Base-by-base conservation (phyloP, 2,329 filamentous ascomycete species). In the Orbilia brochopaga region DNA sequence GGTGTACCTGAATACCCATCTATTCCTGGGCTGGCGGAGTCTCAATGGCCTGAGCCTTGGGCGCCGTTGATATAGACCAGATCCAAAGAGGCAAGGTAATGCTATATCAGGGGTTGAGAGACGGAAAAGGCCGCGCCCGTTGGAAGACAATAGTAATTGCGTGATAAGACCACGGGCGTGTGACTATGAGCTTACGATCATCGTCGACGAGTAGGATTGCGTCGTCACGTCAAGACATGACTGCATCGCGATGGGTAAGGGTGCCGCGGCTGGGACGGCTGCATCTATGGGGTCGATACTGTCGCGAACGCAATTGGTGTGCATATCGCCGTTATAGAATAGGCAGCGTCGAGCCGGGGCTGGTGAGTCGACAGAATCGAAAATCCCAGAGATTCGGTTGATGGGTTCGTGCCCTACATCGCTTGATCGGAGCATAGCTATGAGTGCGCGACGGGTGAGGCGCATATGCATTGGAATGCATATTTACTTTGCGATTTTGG, bases 11-110 rank as follows among this genome's bases (percentile, higher is more conserved):
- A 70, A 59, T 54, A 30, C 53, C 66, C 27, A 32, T 32, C 27
- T 70, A 70, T 70, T 70, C 66, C 66, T 70, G 66, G 66, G 66
- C 19, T 54, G 66, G 66, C 66, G 66, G 58, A 70, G 66, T 63
- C 54, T 54, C 5, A 57, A 55, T n/a, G 54, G 54, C 37, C 42
- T 15, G 23, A 32, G 27, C 27, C 27, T 62, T 21, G 21, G 19
- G 8, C 17, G 57, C 21, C 17, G 40, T 32, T 27, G 1, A 21
- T 42, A 35, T 24, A 42, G 32, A 8, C 27, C 3, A 8, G 42
- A 21, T 53, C 19, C 15, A 50, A 54, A 52, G 44, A 35, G 59
- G 66, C 61, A 70, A 59, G 19, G 8, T 54, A n/a, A 48, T 70
- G 53, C 66, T 42, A 44, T 21, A 42, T 5, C 13, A 13, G 2